Conservation (phyloP, 2,329 filamentous ascomycete genomes). For the Penicillium oxalicum region DNA sequence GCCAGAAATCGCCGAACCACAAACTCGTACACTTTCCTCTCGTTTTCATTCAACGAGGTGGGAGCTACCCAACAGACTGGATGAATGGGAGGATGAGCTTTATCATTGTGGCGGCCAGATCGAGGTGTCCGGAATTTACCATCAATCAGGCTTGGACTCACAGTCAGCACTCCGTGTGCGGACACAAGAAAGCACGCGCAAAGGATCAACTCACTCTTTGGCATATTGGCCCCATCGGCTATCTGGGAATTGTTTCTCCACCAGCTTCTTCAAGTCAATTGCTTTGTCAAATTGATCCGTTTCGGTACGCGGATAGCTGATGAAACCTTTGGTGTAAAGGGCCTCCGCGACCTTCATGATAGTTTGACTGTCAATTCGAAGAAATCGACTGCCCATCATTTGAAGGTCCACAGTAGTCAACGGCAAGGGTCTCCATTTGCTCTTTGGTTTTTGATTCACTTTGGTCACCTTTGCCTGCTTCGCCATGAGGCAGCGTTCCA, state of each 20-base stretch:
- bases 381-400: constrained; percentile 83
- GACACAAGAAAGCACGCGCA: neutral
- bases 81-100: constrained; percentile 95
- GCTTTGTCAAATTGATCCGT: constrained; percentile 90
- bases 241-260: constrained; percentile 78
- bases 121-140: constrained; percentile 77
- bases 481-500: constrained; percentile 74
- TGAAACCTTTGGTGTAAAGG: neutral
- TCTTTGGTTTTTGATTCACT: constrained; percentile 84
- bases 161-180: neutral
- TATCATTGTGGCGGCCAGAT: constrained; percentile 82
- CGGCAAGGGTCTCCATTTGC: constrained; percentile 88
- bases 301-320: constrained; percentile 90
- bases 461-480: constrained; percentile 74
- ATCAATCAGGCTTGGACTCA: constrained; percentile 52
- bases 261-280: constrained; percentile 73
- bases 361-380: constrained; percentile 83
- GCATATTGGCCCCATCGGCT: constrained; percentile 75
- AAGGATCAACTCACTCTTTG: constrained; percentile 46
- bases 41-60: constrained; percentile 54
- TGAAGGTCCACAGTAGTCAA: constrained; percentile 94
- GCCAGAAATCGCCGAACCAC: constrained; percentile 86
- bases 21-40: constrained; percentile 83
- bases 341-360: constrained; percentile 64
- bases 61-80: constrained; percentile 78